phyloP scores from a whole-genome alignment of 352 stramenopile species.

The Phytophthora chlamydospora region DNA sequence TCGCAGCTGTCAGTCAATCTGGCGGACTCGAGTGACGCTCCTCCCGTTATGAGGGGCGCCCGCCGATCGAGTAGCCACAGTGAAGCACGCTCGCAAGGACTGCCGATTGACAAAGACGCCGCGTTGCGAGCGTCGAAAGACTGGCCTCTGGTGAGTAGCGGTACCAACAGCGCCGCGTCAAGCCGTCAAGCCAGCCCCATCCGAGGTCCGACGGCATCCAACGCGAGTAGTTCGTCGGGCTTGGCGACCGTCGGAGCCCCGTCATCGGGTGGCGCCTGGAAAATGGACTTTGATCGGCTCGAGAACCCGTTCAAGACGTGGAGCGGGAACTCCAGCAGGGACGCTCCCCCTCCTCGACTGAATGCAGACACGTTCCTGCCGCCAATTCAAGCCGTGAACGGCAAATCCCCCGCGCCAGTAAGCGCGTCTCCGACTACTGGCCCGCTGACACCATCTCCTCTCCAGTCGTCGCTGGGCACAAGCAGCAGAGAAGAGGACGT shows the following conservation, averaged over 20 bases:
- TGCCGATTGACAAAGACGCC: constrained; percentile 26
- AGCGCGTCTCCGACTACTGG: constrained; percentile 25
- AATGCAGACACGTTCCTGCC: constrained; percentile 61
- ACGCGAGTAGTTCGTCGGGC: constrained; percentile 15
- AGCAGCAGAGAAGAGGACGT: constrained; percentile 38
- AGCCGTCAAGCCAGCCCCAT: constrained; percentile 39
- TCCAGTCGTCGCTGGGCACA: constrained; percentile 12
- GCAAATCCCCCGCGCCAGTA: constrained; percentile 34
- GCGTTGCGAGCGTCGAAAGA: constrained; percentile 48
- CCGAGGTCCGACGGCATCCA: constrained; percentile 20
- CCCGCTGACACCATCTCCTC: constrained; percentile 27
- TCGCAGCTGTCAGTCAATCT: constrained; percentile 27
- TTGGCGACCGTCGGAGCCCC: constrained; percentile 16
- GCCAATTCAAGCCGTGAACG: constrained; percentile 35
- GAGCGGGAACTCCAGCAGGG: constrained; percentile 48
- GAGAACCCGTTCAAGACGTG: constrained; percentile 83
- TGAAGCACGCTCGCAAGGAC: constrained; percentile 41
- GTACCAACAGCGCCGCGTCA: constrained; percentile 26
- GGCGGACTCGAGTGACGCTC: constrained; percentile 40
- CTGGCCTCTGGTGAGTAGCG: constrained; percentile 41
- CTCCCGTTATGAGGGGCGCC: constrained; percentile 55
- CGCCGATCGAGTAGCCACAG: constrained; percentile 73
- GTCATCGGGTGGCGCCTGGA: constrained; percentile 40
- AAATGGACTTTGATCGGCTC: constrained; percentile 73
- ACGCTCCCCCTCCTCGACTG: constrained; percentile 48